These are phyloP conservation scores for Schizopora paradoxa DNA, from an alignment of 1,284 basidiomycete genomes.

Conservation along the genomic window DNA sequence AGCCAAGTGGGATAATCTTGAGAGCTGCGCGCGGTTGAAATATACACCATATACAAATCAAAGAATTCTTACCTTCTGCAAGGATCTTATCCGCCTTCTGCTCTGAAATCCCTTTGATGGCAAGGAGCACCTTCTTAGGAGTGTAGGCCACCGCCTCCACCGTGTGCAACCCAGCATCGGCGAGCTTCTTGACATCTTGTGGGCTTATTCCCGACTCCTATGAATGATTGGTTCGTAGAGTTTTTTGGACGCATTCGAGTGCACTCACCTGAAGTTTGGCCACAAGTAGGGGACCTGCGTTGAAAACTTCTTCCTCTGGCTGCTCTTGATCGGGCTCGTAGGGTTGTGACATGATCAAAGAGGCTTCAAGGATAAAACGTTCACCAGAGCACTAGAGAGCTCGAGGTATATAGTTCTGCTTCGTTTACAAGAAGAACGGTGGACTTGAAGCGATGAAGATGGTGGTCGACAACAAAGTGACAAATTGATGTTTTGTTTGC, in stretches of 20 bases:
- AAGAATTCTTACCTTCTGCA: slow-evolving; percentile 65
- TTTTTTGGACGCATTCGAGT: not conserved
- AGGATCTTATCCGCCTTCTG: slow-evolving; percentile 97
- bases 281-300: slow-evolving; percentile 73
- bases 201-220: slow-evolving; percentile 84
- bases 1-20: slow-evolving; percentile 96
- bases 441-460: not conserved
- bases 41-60: not conserved
- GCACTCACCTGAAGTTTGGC: slow-evolving; percentile 61
- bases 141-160: slow-evolving; percentile 97
- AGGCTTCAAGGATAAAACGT: slow-evolving; percentile 10
- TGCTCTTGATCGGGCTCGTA: slow-evolving; percentile 48
- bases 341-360: slow-evolving; percentile 43
- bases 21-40: slow-evolving; percentile 55
- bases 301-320: slow-evolving; percentile 49
- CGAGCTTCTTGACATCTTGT: slow-evolving; percentile 94
- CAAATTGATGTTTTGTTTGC: not conserved
- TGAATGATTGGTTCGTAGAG: not conserved
- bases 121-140: slow-evolving; percentile 88
- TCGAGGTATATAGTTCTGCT: no score
- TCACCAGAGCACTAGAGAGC: slow-evolving; percentile 6
- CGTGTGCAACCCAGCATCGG: slow-evolving; percentile 91
- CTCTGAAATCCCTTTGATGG: slow-evolving; percentile 97
- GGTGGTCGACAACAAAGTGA: no score
- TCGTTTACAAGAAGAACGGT: no score